Evolutionary conservation across 1,284 basidiomycete species (phyloP).

Genomic region (Mrakiaceae sp.): DNA sequence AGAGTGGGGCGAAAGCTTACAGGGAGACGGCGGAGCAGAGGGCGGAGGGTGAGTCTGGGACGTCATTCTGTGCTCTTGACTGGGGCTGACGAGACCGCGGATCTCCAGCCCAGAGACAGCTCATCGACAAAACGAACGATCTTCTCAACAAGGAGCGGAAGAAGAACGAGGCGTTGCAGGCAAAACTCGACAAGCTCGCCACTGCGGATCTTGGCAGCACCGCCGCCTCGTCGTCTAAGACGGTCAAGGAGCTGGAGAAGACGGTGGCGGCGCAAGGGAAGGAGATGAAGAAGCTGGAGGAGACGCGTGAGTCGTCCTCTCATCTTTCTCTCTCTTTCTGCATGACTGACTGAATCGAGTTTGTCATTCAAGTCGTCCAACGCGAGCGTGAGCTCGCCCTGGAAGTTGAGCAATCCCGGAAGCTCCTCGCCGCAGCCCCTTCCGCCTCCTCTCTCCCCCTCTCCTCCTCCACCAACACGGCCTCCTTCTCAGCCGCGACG

Average conservation of each 20-base stretch:
- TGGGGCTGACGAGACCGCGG: background rate
- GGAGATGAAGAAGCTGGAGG: background rate
- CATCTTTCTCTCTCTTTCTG: background rate
- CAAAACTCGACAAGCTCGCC: background rate
- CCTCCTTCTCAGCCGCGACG: background rate
- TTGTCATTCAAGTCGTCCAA: background rate
- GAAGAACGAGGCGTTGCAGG: background rate
- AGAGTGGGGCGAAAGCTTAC: constrained; percentile 4
- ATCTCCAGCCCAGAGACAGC: background rate
- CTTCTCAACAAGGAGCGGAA: constrained; percentile 7
- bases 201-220: background rate
- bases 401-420: constrained; percentile 6
- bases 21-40: constrained; percentile 2
- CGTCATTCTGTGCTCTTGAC: background rate
- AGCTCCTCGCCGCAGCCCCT: background rate
- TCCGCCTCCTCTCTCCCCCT: background rate
- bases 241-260: constrained; percentile 7
- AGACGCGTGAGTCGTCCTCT: background rate
- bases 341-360: background rate
- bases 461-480: background rate
- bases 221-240: background rate
- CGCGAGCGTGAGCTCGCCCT: constrained; percentile 5
- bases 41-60: background rate
- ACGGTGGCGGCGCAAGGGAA: background rate
- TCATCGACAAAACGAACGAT: background rate